Conservation (phyloP, 2,329 filamentous ascomycete genomes). For the Lasiodiplodia gonubiensis region DNA sequence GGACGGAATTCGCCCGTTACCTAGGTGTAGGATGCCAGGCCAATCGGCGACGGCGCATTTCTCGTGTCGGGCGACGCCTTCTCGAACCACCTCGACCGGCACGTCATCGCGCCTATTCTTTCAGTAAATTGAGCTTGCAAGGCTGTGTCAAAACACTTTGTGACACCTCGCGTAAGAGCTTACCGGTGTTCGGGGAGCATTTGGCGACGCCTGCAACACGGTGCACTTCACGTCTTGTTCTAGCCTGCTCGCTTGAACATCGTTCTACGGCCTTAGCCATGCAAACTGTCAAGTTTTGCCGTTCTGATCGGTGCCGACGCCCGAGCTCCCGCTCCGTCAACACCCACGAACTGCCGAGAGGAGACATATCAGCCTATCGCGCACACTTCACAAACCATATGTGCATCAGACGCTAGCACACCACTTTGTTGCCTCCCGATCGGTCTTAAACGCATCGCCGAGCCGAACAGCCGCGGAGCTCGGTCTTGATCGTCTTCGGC, state of each 20-base stretch:
- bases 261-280: not conserved
- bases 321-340: not conserved
- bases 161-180: conserved; percentile 20
- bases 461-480: not conserved
- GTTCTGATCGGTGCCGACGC: not conserved
- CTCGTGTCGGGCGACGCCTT: not conserved
- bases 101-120: conserved; percentile 20
- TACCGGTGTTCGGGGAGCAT: not conserved
- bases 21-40: not conserved
- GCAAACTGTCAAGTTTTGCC: conserved; percentile 3
- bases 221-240: conserved; percentile 21
- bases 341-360: conserved; percentile 6
- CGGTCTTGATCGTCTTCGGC: not conserved
- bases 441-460: not conserved
- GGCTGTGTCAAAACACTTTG: conserved; percentile 24
- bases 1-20: conserved; percentile 15
- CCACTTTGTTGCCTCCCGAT: not conserved
- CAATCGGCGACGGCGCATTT: not conserved
- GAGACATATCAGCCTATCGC: conserved; percentile 7
- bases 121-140: conserved; percentile 5
- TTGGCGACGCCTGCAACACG: conserved; percentile 23
- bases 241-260: conserved; percentile 21
- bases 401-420: conserved; percentile 7
- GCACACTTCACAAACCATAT: conserved; percentile 2
- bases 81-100: conserved; percentile 3